These are phyloP conservation scores for Cryphonectria parasitica DNA, from an alignment of 2,329 filamentous ascomycete species.

Conservation along the genomic window DNA sequence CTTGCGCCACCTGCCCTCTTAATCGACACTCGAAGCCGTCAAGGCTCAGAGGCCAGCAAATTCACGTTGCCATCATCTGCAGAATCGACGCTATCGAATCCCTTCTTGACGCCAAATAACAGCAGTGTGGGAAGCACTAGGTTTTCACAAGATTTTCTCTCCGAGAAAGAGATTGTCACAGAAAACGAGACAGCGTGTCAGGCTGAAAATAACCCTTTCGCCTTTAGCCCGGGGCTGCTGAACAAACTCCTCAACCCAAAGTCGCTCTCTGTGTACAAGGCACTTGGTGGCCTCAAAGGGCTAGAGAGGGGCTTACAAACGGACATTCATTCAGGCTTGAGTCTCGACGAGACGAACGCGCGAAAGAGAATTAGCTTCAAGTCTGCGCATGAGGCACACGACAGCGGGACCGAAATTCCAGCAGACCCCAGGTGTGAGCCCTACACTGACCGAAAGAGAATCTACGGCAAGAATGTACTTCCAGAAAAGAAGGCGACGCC, in stretches of 20 bases:
- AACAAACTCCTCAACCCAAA: constrained; percentile 81
- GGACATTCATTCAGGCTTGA: constrained; percentile 65
- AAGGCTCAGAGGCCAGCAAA: constrained; percentile 23
- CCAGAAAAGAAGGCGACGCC: constrained; percentile 64
- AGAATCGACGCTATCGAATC: constrained; percentile 24
- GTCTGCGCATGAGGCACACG: constrained; percentile 32
- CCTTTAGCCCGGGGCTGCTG: constrained; percentile 71
- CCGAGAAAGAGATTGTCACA: constrained; percentile 60
- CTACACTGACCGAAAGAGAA: constrained; percentile 58
- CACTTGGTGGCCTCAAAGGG: constrained; percentile 71
- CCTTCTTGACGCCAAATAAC: constrained; percentile 27
- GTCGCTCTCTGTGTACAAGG: constrained; percentile 71
- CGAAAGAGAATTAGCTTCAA: constrained; percentile 37
- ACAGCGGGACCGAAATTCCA: constrained; percentile 26
- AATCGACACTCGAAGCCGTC: constrained; percentile 22
- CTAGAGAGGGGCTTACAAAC: constrained; percentile 74
- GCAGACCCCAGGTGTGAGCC: constrained; percentile 21
- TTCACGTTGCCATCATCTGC: constrained; percentile 22
- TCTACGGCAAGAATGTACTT: constrained; percentile 63
- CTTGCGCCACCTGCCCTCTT: constrained; percentile 24
- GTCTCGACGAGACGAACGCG: constrained; percentile 62
- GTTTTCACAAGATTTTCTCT: constrained; percentile 13
- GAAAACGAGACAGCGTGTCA: constrained; percentile 70
- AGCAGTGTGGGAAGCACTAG: constrained; percentile 19
- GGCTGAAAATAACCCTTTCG: constrained; percentile 69